These are phyloP conservation scores for Morella rubra DNA, from an alignment of 306 rosid genomes.

Conservation along the genomic window DNA sequence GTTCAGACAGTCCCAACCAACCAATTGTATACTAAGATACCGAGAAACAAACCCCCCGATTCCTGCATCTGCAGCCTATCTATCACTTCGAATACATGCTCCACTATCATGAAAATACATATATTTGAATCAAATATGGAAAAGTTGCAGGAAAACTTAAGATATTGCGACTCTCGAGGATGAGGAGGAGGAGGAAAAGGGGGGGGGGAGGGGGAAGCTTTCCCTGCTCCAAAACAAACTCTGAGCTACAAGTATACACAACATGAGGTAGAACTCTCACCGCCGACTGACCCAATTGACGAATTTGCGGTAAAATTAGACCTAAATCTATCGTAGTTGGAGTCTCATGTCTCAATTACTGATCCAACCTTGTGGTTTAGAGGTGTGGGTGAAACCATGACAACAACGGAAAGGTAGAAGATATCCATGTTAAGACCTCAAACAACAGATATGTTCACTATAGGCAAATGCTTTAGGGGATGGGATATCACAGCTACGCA, in stretches of 20 bases:
- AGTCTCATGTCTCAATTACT: too few species aligned
- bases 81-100: not conserved
- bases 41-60: too few species aligned
- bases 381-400: not conserved
- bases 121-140: not conserved
- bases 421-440: not conserved
- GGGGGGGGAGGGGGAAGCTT: too few species aligned
- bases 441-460: not conserved
- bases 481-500: not conserved
- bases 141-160: too few species aligned
- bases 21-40: not conserved
- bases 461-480: slow-evolving; percentile 2
- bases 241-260: not conserved
- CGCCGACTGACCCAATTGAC: too few species aligned
- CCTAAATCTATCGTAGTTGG: too few species aligned
- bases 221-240: not conserved
- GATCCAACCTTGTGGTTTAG: not conserved
- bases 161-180: too few species aligned
- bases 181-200: too few species aligned
- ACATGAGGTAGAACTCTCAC: too few species aligned
- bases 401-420: not conserved
- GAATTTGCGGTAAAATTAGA: too few species aligned
- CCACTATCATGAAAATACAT: not conserved
- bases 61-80: not conserved
- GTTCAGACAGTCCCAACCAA: too few species aligned